Conservation (phyloP, 1,284 basidiomycete genomes). For the Porogramme epimiltina region DNA sequence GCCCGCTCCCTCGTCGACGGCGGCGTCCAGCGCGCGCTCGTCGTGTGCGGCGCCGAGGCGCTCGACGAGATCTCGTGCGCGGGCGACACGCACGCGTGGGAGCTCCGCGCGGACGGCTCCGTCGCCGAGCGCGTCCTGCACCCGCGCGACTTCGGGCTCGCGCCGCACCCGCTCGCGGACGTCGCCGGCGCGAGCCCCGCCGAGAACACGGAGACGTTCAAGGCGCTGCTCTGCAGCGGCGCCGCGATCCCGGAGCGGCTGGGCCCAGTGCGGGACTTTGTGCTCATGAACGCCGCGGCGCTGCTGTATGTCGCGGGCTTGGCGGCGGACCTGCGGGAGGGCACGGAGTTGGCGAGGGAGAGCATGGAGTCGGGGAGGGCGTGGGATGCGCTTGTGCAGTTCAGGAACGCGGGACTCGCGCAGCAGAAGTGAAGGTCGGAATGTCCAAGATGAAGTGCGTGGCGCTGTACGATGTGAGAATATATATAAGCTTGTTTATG, state of each 20-base stretch:
- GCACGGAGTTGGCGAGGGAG: conserved; percentile 72
- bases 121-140: conserved; percentile 54
- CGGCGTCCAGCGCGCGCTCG: conserved; percentile 82
- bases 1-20: conserved; percentile 72
- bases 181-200: conserved; percentile 76
- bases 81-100: conserved; percentile 84
- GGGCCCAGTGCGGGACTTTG: conserved; percentile 75
- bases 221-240: conserved; percentile 56
- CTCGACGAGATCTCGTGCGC: conserved; percentile 95
- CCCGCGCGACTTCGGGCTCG: conserved; percentile 74
- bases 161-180: conserved; percentile 62
- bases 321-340: conserved; percentile 71
- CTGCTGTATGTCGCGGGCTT: conserved; percentile 80
- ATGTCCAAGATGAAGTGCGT: too few relatives aligned
- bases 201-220: conserved; percentile 76
- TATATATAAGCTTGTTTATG: too few relatives aligned
- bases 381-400: conserved; percentile 67
- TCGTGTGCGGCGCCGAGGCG: conserved; percentile 92
- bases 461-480: too few relatives aligned
- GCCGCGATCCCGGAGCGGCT: conserved; percentile 51
- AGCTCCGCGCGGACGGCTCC: conserved; percentile 51
- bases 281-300: conserved; percentile 84
- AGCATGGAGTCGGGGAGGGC: conserved; percentile 77
- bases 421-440: conserved; percentile 1
- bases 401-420: conserved; percentile 37